A percentile compares a stretch with the other conserved stretches of the same genome.
These are phyloP conservation scores for Xylaria sp. DNA, from an alignment of 2,329 filamentous ascomycete genomes.

Conservation along the genomic window DNA sequence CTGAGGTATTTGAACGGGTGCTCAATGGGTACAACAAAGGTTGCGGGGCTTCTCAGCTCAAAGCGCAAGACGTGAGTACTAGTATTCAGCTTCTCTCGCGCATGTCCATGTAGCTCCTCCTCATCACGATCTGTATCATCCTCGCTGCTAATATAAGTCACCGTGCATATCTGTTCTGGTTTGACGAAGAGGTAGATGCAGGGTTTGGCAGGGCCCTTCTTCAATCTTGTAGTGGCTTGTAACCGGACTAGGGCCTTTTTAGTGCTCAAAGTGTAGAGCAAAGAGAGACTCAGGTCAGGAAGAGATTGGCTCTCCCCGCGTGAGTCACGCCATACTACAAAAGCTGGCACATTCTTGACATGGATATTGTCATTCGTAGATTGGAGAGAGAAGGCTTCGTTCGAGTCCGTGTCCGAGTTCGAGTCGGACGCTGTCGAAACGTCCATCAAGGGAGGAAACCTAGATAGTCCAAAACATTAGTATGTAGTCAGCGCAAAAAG, in stretches of 20 bases:
- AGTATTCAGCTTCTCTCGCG: constrained; percentile 20
- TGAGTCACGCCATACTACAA: constrained; percentile 20
- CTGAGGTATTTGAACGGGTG: constrained; percentile 21
- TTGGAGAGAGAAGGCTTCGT: neutral
- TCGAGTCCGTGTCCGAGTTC: constrained; percentile 17
- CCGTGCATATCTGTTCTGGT: constrained; percentile 21
- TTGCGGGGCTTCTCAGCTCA: constrained; percentile 19
- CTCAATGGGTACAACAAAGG: constrained; percentile 21
- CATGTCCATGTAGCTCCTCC: constrained; percentile 14
- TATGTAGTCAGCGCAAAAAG: neutral
- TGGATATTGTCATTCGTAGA: constrained; percentile 5
- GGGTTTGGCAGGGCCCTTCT: constrained; percentile 22
- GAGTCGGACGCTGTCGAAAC: constrained; percentile 28
- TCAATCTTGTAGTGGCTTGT: constrained; percentile 21
- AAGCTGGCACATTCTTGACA: constrained; percentile 19
- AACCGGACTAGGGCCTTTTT: constrained; percentile 18
- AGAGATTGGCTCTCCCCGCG: constrained; percentile 6
- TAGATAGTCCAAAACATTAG: constrained; percentile 13
- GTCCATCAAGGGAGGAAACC: constrained; percentile 20
- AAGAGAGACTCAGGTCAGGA: constrained; percentile 1
- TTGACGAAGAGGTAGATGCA: constrained; percentile 28
- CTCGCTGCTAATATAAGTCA: constrained; percentile 6
- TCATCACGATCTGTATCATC: neutral
- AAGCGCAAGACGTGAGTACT: constrained; percentile 26
- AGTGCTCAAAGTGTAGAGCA: neutral